These are phyloP conservation scores for Cyclanthera cordifolia DNA, from an alignment of 306 rosid genomes.

Conservation along the genomic window DNA sequence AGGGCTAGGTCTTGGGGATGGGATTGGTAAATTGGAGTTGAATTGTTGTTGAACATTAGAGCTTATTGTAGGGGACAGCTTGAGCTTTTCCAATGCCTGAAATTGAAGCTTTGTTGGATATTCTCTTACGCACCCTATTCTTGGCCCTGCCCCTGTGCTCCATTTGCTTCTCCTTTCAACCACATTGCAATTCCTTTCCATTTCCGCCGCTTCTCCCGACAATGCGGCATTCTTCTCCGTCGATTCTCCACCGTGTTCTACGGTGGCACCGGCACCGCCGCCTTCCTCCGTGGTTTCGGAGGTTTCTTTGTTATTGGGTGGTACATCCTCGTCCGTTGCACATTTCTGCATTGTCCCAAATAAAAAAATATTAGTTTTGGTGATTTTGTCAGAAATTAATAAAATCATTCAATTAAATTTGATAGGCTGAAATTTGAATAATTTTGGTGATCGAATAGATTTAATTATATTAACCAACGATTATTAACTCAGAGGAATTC, in stretches of 20 bases:
- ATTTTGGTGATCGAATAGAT: too few relatives aligned
- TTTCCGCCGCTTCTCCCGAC: conserved; percentile 19
- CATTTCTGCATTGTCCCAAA: conserved; percentile 28
- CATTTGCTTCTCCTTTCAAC: conserved; percentile 33
- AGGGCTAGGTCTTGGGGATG: conserved; percentile 69
- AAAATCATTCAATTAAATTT: too few relatives aligned
- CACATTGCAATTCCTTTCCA: not conserved
- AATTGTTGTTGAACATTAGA: not conserved
- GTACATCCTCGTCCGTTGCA: conserved; percentile 62
- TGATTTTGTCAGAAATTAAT: too few relatives aligned
- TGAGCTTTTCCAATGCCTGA: conserved; percentile 61
- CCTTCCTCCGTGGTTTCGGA: not conserved
- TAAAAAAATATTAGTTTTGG: not conserved
- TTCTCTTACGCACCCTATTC: conserved; percentile 53
- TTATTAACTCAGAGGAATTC: too few relatives aligned
- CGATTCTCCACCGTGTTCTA: not conserved
- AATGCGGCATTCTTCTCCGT: conserved; percentile 4
- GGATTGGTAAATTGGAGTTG: conserved; percentile 31
- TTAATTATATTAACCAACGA: too few relatives aligned
- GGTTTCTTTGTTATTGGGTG: conserved; percentile 19
- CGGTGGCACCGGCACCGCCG: not conserved
- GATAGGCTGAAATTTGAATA: too few relatives aligned
- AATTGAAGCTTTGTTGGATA: conserved; percentile 55
- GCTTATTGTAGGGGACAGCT: conserved; percentile 50
- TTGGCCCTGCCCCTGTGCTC: conserved; percentile 48